Evolutionary conservation across 805 yeast genomes (phyloP).

Genomic region (Kuraishia piskuri): DNA sequence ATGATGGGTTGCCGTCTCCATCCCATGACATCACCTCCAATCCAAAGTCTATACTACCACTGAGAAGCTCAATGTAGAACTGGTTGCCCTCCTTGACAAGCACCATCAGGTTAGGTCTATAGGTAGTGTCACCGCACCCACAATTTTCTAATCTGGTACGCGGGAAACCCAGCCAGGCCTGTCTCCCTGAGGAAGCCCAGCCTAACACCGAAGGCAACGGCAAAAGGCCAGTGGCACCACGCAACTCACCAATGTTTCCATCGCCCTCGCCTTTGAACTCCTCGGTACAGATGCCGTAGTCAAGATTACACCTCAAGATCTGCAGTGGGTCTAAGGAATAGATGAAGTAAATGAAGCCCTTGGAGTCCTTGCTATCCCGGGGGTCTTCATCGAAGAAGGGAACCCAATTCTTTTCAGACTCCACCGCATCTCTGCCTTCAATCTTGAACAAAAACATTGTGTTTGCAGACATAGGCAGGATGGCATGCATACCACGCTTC

Average conservation of each 20-base stretch:
- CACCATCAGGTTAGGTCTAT: constrained; percentile 28
- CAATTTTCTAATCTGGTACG: constrained; percentile 28
- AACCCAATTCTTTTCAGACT: constrained; percentile 18
- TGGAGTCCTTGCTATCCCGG: constrained; percentile 4
- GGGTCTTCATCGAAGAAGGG: constrained; percentile 13
- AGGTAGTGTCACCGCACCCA: constrained; percentile 30
- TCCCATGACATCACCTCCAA: constrained; percentile 22
- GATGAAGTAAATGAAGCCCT: constrained; percentile 8
- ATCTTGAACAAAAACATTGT: constrained; percentile 5
- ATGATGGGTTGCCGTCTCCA: constrained; percentile 35
- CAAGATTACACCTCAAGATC: constrained; percentile 10
- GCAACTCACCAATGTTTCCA: constrained; percentile 1
- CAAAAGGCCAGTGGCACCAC: constrained; percentile 6
- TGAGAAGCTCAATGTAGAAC: constrained; percentile 21
- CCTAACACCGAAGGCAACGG: constrained; percentile 6
- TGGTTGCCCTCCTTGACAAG: constrained; percentile 10
- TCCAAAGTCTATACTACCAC: constrained; percentile 25
- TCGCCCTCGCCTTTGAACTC: constrained; percentile 4
- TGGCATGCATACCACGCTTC: constrained; percentile 10
- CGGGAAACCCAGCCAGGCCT: constrained; percentile 30
- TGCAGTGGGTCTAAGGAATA: constrained; percentile 9
- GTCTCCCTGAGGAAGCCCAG: constrained; percentile 7
- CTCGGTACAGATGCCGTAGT: constrained; percentile 6
- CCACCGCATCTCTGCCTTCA: constrained; percentile 5
- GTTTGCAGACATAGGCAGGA: constrained; percentile 9